phyloP scores from a whole-genome alignment of 257 asterid genomes.

The Plantago elongata region DNA sequence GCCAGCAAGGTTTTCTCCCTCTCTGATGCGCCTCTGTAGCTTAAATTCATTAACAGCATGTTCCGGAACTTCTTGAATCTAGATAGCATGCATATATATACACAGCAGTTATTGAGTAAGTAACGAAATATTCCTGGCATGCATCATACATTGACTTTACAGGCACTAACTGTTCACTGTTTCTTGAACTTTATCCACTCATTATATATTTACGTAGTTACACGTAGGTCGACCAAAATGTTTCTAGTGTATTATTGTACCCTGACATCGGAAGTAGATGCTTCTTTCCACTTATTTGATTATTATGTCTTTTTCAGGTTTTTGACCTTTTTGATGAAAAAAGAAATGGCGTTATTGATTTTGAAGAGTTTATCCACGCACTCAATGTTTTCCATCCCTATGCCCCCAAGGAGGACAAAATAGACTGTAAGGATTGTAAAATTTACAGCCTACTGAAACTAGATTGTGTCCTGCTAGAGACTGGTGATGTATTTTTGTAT shows the following conservation, averaged over 20 bases:
- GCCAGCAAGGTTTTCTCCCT: neutral
- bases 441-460: conserved; percentile 22
- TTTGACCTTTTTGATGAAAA: conserved; percentile 78
- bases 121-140: neutral
- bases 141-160: neutral
- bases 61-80: no score
- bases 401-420: conserved; percentile 62
- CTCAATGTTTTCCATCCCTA: conserved; percentile 70
- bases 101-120: neutral
- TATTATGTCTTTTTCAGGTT: conserved; percentile 40
- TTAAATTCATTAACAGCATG: no score
- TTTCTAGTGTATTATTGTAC: neutral
- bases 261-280: conserved; percentile 1
- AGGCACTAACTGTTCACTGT: no score
- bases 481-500: neutral
- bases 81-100: no score
- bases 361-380: conserved; percentile 72
- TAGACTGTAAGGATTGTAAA: conserved; percentile 44
- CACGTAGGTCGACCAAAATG: neutral
- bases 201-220: no score
- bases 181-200: no score
- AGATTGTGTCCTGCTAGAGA: neutral
- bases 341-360: conserved; percentile 72
- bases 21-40: neutral
- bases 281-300: neutral